Base-by-base conservation (phyloP, 1,284 basidiomycete genomes). In the Apiotrichum akiyoshidainum region DNA sequence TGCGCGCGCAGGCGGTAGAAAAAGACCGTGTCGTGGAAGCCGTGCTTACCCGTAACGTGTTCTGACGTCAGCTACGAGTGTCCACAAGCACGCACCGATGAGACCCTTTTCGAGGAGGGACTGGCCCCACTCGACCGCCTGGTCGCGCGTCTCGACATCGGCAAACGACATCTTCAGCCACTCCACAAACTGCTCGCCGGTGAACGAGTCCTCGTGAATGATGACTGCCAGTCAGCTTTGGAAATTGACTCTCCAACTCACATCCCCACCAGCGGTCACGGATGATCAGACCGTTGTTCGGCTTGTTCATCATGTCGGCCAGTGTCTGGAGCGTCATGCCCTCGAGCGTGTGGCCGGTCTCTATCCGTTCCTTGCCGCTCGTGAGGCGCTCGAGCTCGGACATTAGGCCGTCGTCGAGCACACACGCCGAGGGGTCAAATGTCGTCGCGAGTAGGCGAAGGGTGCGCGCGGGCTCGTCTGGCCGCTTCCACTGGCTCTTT, bases 81-180 rank as follows among this genome's bases (percentile, higher is more conserved):
- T 31, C 7, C 26, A 31, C 26, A 31, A 31, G 26, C 26, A 31
- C 26, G 26, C 26, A 31, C 26, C 77, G 67, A 95, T 87, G 45
- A 94, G 75, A 0, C 90, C 91, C 68, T 88, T 85, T 50, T 89
- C 86, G 64, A 86, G 82, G 22, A 94, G 73, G 64, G 83, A 86
- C 41, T 82, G 78, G 5, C 89, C 92, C 83, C 86, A 87, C 59
- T 92, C 88, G n/a, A 83, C 79, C 0, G 84, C 92, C 66, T 91
- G 87, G 42, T 87, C 85, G 55, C 89, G 80, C 6, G 86, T 87
- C 6, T 87, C 86, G 3, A 94, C 84, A 70, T 94, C 92, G 39
- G 86, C 82, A 71, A 92, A 94, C 69, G 91, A 89, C 42, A 87
- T 83, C 33, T 89, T 85, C 19, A 94, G 80, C 92, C 92, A 96